Base-by-base conservation (phyloP, 768 basidiomycete genomes). In the Lentinula detonsa region DNA sequence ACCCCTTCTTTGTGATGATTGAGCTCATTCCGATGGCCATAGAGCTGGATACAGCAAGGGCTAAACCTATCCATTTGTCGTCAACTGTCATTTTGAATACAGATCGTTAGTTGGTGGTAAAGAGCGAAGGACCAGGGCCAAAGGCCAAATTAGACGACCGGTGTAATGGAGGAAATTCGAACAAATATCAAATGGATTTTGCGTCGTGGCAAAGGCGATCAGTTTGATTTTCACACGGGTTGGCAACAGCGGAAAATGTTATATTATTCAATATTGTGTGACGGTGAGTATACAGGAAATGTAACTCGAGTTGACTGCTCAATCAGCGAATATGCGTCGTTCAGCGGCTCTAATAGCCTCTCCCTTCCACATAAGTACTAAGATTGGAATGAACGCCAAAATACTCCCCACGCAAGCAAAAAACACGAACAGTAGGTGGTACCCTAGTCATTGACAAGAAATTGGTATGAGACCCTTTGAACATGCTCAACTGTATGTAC, bases 1-100 rank as follows among this genome's bases (percentile, higher is more conserved):
- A 76, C 23, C 96, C 96, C 96, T 97, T 98, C 85, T 99, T 99
- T 16, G 96, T 99, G 71, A 99, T 96, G 70, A 99, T 97, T 73
- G 95, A 97, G 73, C 94, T 96, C 42, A 90, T 91, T 54, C 97
- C 96, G 66, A 98, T 98, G 61, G 90, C 87, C 28, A 91, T 69
- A 11, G 91, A 90, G 66, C 93, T 85, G 18, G 87, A 86, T 53
- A 98, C 75, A 57, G 97, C 95, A 59, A 99, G 85, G 28, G 85
- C 82, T 57, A 99, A 83, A 35, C 97, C 97, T 53, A 98, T 93
- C 72, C 94, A 96, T 77, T 95, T 97, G 77, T 97, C 96, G 67
- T 97, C 93, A 28, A 93, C 76, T 86, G 90, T 89, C 53, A 59
- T 55, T 57, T 23, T 57, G 13, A 35, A 31, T 37, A 40, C 16